A percentile compares a stretch with the other conserved stretches of the same genome.
phyloP scores from a whole-genome alignment of 768 basidiomycete genomes.

The Tulasnella sp. region DNA sequence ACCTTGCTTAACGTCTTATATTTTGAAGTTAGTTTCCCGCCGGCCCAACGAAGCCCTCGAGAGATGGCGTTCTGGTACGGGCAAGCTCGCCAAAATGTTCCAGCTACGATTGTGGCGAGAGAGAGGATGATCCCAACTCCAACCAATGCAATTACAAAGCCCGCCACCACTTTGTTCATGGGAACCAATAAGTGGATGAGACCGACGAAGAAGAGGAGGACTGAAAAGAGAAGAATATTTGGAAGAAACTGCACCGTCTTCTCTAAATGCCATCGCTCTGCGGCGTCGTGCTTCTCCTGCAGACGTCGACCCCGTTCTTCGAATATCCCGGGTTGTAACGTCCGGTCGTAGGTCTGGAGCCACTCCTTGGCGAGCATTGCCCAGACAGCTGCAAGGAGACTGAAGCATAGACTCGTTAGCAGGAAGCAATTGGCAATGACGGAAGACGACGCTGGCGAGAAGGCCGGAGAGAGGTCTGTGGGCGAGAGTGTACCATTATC shows the following conservation, averaged over 20 bases:
- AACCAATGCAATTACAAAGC: background rate
- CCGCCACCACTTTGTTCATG: background rate
- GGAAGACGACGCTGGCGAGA: background rate
- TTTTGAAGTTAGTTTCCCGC: no score
- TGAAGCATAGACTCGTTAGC: slow-evolving; percentile 5
- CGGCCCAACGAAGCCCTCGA: background rate
- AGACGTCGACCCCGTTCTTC: background rate
- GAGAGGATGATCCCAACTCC: background rate
- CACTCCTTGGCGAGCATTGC: slow-evolving; percentile 18
- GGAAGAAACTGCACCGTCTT: background rate
- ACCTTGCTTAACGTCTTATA: no score
- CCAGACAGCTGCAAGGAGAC: background rate
- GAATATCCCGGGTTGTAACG: background rate
- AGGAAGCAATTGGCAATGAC: slow-evolving; percentile 5
- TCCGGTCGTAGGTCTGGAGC: background rate
- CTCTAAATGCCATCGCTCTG: background rate
- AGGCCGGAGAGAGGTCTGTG: background rate
- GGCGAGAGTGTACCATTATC: background rate
- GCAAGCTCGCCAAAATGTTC: background rate
- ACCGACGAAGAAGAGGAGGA: background rate
- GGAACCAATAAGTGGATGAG: background rate
- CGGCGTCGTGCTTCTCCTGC: background rate
- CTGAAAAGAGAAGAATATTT: slow-evolving; percentile 1
- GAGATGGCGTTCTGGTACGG: background rate
- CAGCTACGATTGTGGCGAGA: background rate